Percentiles rank a stretch among this genome's conserved stretches.
Conservation (phyloP, 306 rosid genomes). For the Cyclanthera cordifolia region DNA sequence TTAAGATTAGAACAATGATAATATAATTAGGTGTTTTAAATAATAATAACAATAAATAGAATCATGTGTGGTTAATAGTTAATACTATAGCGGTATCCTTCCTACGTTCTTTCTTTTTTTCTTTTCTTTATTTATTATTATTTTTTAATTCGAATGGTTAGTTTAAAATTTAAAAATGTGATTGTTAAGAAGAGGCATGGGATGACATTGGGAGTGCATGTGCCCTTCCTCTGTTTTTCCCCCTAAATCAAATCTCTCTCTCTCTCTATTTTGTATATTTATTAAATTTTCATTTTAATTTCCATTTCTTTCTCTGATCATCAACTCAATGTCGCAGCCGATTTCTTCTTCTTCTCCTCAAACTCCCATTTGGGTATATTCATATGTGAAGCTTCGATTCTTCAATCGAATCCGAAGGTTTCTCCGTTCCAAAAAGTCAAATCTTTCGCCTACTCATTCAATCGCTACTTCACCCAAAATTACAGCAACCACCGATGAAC, state of each 20-base stretch:
- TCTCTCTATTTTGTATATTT: no score
- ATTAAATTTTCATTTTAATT: not conserved
- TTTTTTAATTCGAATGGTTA: not conserved
- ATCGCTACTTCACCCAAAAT: conserved; percentile 10
- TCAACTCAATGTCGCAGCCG: conserved; percentile 25
- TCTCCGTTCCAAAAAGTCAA: conserved; percentile 45
- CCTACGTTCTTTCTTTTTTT: not conserved
- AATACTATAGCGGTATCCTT: not conserved
- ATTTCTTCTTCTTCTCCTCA: conserved; percentile 29
- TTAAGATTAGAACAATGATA: not conserved
- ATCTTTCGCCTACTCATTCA: conserved; percentile 18
- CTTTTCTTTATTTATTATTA: not conserved
- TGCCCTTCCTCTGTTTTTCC: not conserved
- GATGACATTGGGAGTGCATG: conserved; percentile 9
- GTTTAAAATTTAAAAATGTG: not conserved
- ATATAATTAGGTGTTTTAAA: not conserved
- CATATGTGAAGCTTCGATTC: conserved; percentile 56
- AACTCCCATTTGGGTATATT: conserved; percentile 39
- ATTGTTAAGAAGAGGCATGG: conserved; percentile 13
- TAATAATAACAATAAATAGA: not conserved
- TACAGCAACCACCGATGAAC: conserved; percentile 10
- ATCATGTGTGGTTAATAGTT: not conserved
- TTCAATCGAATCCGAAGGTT: conserved; percentile 55
- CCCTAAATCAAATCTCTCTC: not conserved
- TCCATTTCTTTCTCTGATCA: conserved; percentile 13